These are phyloP conservation scores for Dendrothele bispora DNA, from an alignment of 768 basidiomycete genomes.

Conservation along the genomic window DNA sequence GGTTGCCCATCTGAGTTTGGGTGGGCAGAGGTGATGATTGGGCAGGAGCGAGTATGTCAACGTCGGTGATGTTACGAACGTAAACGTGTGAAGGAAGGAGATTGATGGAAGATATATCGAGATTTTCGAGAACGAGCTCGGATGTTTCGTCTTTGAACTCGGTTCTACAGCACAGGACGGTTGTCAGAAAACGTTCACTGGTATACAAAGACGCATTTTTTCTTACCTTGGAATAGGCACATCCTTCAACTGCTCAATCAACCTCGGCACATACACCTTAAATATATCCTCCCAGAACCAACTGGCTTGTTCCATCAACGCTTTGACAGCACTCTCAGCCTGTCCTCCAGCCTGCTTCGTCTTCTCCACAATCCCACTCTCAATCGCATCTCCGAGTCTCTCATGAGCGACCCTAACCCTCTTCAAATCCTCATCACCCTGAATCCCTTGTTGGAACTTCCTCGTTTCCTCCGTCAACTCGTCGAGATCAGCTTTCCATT, in stretches of 20 bases:
- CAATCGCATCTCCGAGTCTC: slow-evolving; percentile 48
- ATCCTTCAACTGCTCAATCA: slow-evolving; percentile 51
- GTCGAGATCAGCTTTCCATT: slow-evolving; percentile 55
- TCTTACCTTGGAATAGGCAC: slow-evolving; percentile 69
- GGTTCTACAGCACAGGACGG: too few species aligned
- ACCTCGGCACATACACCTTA: slow-evolving; percentile 72
- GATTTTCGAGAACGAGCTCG: slow-evolving; percentile 75
- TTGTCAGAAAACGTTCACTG: neutral
- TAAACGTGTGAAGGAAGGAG: slow-evolving; percentile 70
- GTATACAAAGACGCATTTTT: neutral
- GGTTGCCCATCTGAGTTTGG: slow-evolving; percentile 43
- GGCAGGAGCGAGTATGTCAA: slow-evolving; percentile 30
- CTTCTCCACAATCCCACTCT: slow-evolving; percentile 36
- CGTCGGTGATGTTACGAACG: slow-evolving; percentile 69
- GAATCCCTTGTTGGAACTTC: slow-evolving; percentile 45
- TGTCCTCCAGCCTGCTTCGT: too few species aligned
- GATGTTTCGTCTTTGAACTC: slow-evolving; percentile 69
- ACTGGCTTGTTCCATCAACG: slow-evolving; percentile 57
- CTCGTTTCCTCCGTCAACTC: slow-evolving; percentile 43
- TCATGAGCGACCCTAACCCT: slow-evolving; percentile 47
- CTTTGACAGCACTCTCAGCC: slow-evolving; percentile 44
- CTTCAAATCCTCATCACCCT: slow-evolving; percentile 49
- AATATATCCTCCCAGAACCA: slow-evolving; percentile 85
- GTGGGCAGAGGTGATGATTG: neutral
- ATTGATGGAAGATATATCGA: slow-evolving; percentile 66